These are phyloP conservation scores for Lactifluus subvellereus DNA, from an alignment of 768 basidiomycete species.

Conservation along the genomic window DNA sequence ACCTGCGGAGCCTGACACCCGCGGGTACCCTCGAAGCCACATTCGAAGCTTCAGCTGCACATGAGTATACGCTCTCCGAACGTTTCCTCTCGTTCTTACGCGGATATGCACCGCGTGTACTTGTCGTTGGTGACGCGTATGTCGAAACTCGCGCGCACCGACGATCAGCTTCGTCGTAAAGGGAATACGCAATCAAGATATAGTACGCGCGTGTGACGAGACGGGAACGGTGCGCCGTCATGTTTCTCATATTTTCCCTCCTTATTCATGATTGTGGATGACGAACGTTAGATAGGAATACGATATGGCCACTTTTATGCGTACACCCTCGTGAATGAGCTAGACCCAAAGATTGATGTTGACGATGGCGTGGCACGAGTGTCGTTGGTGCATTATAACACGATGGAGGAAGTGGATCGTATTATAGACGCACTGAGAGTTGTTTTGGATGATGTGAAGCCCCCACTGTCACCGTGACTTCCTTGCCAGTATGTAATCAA, in stretches of 20 bases:
- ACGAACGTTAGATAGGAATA: constrained; percentile 55
- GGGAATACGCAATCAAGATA: constrained; percentile 53
- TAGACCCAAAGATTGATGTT: constrained; percentile 51
- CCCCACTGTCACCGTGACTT: too few relatives aligned
- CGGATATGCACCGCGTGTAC: constrained; percentile 46
- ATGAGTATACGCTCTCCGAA: constrained; percentile 56
- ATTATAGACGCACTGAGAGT: constrained; percentile 54
- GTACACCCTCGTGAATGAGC: constrained; percentile 49
- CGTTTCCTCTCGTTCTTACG: constrained; percentile 52
- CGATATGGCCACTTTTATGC: constrained; percentile 79
- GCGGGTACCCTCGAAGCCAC: constrained; percentile 39
- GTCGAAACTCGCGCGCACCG: constrained; percentile 45
- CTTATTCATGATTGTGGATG: neutral
- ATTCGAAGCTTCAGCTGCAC: constrained; percentile 50
- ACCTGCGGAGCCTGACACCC: constrained; percentile 56
- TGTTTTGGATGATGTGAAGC: constrained; percentile 31
- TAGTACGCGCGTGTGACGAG: constrained; percentile 60
- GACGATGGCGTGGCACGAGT: constrained; percentile 68
- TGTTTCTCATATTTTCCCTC: neutral
- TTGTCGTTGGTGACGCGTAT: constrained; percentile 58
- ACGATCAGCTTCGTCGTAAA: constrained; percentile 69
- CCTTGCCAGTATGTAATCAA: neutral
- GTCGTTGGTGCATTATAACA: constrained; percentile 77
- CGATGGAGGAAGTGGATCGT: constrained; percentile 57
- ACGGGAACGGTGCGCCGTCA: constrained; percentile 49